Evolutionary conservation across 352 stramenopile species (phyloP), one percentile per base, ranked within the genome.

Genomic region (Pilasporangium apinafurcum): DNA sequence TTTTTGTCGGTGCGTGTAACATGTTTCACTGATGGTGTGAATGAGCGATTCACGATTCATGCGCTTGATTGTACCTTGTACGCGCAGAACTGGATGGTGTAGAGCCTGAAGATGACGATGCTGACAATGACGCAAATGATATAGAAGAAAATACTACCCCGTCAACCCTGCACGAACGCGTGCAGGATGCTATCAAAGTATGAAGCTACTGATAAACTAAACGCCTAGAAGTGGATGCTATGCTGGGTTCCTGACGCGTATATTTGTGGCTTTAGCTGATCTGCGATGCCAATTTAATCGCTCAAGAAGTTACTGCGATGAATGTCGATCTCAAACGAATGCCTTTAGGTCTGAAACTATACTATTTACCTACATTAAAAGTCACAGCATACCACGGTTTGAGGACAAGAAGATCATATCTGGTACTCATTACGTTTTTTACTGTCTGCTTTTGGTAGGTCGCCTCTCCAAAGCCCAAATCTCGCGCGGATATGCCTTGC

Each of bases 381-480:
- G n/a, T n/a, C n/a, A n/a, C n/a, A n/a, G n/a, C n/a, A n/a, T n/a
- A n/a, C n/a, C n/a, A n/a, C n/a, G n/a, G n/a, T n/a, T n/a, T n/a
- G n/a, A n/a, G n/a, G n/a, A n/a, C n/a, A n/a, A n/a, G n/a, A n/a
- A n/a, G n/a, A n/a, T n/a, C n/a, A n/a, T n/a, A n/a, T n/a, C n/a
- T n/a, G n/a, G n/a, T n/a, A n/a, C n/a, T n/a, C n/a, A n/a, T n/a
- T n/a, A n/a, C n/a, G n/a, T n/a, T n/a, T n/a, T n/a, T n/a, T n/a
- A n/a, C n/a, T n/a, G n/a, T n/a, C n/a, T n/a, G n/a, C n/a, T n/a
- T n/a, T n/a, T n/a, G n/a, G n/a, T n/a, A n/a, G n/a, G 61, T 6
- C 53, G 59, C 8, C 40, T 83, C 6, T 83, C 74, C 0, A 81
- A 81, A 38, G 22, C 64, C 7, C 70, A 86, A 45, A 83, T 86